These are phyloP conservation scores for Calocera cornea DNA, from an alignment of 768 basidiomycete species.

Conservation along the genomic window DNA sequence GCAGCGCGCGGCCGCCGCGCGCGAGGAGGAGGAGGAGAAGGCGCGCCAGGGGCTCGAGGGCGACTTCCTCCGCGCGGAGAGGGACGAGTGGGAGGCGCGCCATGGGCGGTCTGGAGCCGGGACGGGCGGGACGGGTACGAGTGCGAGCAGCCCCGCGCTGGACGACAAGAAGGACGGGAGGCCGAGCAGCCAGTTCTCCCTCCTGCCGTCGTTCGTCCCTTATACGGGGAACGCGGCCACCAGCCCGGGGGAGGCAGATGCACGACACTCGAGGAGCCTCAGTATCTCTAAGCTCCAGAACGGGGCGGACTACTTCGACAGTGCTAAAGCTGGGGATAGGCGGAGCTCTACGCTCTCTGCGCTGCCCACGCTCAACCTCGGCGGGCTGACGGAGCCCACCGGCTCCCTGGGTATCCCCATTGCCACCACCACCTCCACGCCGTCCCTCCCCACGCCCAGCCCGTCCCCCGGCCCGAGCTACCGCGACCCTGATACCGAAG, in stretches of 20 bases:
- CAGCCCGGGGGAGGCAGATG: neutral
- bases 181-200: neutral
- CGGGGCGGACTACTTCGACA: neutral
- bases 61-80: slow-evolving; percentile 42
- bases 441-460: neutral
- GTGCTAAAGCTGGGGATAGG: neutral
- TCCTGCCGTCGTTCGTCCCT: neutral
- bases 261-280: neutral
- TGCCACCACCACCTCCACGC: neutral
- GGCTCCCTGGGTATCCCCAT: neutral
- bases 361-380: neutral
- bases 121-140: neutral
- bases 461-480: neutral
- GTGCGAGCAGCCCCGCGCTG: neutral
- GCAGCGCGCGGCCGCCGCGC: slow-evolving; percentile 58
- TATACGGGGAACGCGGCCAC: neutral
- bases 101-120: slow-evolving; percentile 41
- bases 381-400: neutral
- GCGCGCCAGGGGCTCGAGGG: slow-evolving; percentile 56
- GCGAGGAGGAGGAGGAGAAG: slow-evolving; percentile 60
- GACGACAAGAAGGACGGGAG: slow-evolving; percentile 2
- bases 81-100: slow-evolving; percentile 74
- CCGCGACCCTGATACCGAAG: slow-evolving; percentile 2
- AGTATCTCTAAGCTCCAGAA: neutral
- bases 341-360: neutral